These are phyloP conservation scores for Pavlovales sp. DNA, from an alignment of 208 protist genomes.

Conservation along the genomic window DNA sequence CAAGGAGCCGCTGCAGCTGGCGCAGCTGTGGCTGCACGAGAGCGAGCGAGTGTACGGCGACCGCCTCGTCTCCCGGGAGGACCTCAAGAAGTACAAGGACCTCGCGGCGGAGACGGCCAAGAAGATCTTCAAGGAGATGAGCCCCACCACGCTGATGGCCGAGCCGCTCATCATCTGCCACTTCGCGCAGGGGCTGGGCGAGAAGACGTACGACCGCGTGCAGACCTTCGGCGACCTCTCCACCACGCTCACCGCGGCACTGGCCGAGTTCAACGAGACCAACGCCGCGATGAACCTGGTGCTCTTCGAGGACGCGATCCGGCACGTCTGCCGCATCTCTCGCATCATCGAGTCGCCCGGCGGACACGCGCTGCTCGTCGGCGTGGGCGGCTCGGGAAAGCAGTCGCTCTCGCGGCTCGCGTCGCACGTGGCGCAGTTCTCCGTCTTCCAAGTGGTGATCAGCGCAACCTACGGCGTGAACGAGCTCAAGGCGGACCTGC, in stretches of 20 bases:
- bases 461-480: slow-evolving; percentile 88
- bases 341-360: slow-evolving; percentile 86
- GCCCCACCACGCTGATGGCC: slow-evolving; percentile 39
- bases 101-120: slow-evolving; percentile 67
- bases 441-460: slow-evolving; percentile 91
- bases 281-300: slow-evolving; percentile 90
- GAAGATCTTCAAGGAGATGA: slow-evolving; percentile 58
- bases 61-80: slow-evolving; percentile 58
- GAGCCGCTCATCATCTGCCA: slow-evolving; percentile 61
- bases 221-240: slow-evolving; percentile 71
- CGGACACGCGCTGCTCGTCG: slow-evolving; percentile 84
- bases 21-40: slow-evolving; percentile 91
- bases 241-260: slow-evolving; percentile 74
- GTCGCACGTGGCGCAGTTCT: slow-evolving; percentile 85
- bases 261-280: slow-evolving; percentile 66
- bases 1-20: slow-evolving; percentile 74
- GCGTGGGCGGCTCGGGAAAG: slow-evolving; percentile 69
- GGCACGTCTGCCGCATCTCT: slow-evolving; percentile 88
- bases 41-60: slow-evolving; percentile 92
- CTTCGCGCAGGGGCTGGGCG: slow-evolving; percentile 58
- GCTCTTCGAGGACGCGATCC: slow-evolving; percentile 92
- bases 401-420: slow-evolving; percentile 78
- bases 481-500: slow-evolving; percentile 88
- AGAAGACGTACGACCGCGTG: slow-evolving; percentile 58
- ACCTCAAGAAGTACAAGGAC: slow-evolving; percentile 72